Base-by-base conservation (phyloP, 345 rosid genomes). In the Corchorus capsularis region DNA sequence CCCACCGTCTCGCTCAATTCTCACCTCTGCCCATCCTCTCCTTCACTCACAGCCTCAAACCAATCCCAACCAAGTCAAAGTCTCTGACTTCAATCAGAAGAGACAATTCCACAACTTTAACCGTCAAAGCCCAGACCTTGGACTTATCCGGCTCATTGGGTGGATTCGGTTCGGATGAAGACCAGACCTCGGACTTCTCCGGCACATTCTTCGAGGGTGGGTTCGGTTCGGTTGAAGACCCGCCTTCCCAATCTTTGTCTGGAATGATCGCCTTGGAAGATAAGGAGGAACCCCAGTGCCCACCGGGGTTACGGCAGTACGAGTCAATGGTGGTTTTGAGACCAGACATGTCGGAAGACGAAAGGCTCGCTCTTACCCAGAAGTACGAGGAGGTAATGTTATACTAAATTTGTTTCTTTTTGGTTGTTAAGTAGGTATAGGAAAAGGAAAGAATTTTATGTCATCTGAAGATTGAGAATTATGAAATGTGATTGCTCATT, bases 291-390 rank as follows among this genome's bases (percentile, higher is more conserved):
- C 96, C 92, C 15, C 94, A 85, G 62, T 96, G 99, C 83, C 99
- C 99, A 0, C 98, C 98, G 8, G 99, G 99, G 17, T 90, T 92
- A 49, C 85, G 96, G 17, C 87, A 84, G 81, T 96, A 96, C 79
- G 98, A 93, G 85, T 88, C 96, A 22, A 93, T 92, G 97, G 85
- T 82, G 63, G 94, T 96, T 6, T 72, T 96, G 82, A 88, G 99
- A 83, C 99, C 99, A 7, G 96, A 96, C 73, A 89, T 96, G 99
- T 88, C 98, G 27, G 99, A 96, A 83, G 97, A 96, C 67, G 96
- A 92, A 72, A 83, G 98, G 3, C 90, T 96, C 22, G 87, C 92
- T 71, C 89, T 90, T 62, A 91, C 97, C 50, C 98, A 92, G 90
- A 96, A 91, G 83, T 96, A 96, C 85, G 98, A 96, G 85, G 99